phyloP scores from a whole-genome alignment of 371 early-diverging fungal genomes.

The Rhizopus delemar region DNA sequence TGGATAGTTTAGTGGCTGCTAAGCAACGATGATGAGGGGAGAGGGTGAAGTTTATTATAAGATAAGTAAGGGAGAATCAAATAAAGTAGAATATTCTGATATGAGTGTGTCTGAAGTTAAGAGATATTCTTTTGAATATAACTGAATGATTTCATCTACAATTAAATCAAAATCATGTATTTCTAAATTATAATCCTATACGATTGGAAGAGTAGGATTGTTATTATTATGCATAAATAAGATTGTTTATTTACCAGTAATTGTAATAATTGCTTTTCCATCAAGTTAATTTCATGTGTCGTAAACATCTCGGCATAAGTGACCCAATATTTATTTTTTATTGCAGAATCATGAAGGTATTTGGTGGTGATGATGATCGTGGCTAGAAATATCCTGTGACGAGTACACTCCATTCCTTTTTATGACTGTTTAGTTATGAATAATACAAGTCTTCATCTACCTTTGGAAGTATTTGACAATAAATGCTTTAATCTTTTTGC shows the following conservation, averaged over 20 bases:
- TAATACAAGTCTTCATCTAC: constrained; percentile 14
- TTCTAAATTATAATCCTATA: constrained; percentile 23
- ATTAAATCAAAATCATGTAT: constrained; percentile 17
- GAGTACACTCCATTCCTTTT: constrained; percentile 74
- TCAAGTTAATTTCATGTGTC: constrained; percentile 73
- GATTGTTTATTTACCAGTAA: constrained; percentile 43
- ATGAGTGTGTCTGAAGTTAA: not conserved
- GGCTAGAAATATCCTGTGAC: constrained; percentile 77
- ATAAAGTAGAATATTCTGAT: not conserved
- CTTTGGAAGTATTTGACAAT: constrained; percentile 56
- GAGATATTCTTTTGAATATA: constrained; percentile 3
- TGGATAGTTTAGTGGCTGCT: too few relatives aligned
- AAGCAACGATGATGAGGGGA: too few relatives aligned
- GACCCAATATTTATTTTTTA: constrained; percentile 82
- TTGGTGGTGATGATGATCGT: constrained; percentile 70
- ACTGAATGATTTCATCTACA: constrained; percentile 6
- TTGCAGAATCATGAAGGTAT: constrained; percentile 73
- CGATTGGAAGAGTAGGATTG: not conserved
- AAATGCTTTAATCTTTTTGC: constrained; percentile 50
- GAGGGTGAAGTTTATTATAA: too few relatives aligned
- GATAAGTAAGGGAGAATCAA: not conserved
- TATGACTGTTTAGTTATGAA: not conserved
- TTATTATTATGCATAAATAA: not conserved
- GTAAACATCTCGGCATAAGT: constrained; percentile 66
- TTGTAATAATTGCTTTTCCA: constrained; percentile 79